phyloP scores from a whole-genome alignment of 2,329 filamentous ascomycete species.

The Paecilomyces niveus region DNA sequence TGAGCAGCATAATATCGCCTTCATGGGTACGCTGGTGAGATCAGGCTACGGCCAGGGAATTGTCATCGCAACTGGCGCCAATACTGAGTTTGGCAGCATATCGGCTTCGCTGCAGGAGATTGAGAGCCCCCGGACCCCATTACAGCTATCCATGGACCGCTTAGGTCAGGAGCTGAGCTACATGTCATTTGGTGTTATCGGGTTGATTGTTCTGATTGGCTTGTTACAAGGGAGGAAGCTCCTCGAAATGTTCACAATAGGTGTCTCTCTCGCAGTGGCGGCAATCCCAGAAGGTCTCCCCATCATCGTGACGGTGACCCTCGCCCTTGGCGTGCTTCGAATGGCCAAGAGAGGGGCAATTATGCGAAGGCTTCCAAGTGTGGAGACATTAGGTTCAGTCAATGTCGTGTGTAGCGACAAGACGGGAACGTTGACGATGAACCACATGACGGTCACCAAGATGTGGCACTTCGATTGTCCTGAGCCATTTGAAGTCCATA shows the following conservation, averaged over 20 bases:
- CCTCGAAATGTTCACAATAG: slow-evolving; percentile 95
- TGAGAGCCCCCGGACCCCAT: slow-evolving; percentile 85
- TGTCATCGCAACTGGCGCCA: slow-evolving; percentile 90
- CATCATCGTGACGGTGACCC: slow-evolving; percentile 95
- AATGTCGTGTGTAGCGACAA: slow-evolving; percentile 99
- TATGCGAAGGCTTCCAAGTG: slow-evolving; percentile 89
- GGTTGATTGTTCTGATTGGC: slow-evolving; percentile 82
- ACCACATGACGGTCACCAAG: slow-evolving; percentile 96
- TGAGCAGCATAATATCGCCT: slow-evolving; percentile 83
- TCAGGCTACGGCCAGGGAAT: slow-evolving; percentile 93
- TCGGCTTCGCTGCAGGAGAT: slow-evolving; percentile 91
- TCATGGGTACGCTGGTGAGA: slow-evolving; percentile 94
- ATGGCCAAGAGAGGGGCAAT: slow-evolving; percentile 97
- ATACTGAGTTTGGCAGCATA: slow-evolving; percentile 94
- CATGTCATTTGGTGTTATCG: slow-evolving; percentile 92
- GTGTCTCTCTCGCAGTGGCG: slow-evolving; percentile 90
- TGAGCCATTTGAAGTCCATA: slow-evolving; percentile 50
- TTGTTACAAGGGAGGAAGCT: slow-evolving; percentile 82
- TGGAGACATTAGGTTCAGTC: slow-evolving; percentile 95
- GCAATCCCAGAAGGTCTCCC: slow-evolving; percentile 93
- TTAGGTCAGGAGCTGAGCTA: slow-evolving; percentile 94
- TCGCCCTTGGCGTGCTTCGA: slow-evolving; percentile 87
- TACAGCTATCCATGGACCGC: slow-evolving; percentile 96
- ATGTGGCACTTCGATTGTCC: slow-evolving; percentile 84
- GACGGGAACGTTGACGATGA: slow-evolving; percentile 91